Evolutionary conservation across 2,329 filamentous ascomycete species (phyloP).

Genomic region (Xylariaceae sp.): DNA sequence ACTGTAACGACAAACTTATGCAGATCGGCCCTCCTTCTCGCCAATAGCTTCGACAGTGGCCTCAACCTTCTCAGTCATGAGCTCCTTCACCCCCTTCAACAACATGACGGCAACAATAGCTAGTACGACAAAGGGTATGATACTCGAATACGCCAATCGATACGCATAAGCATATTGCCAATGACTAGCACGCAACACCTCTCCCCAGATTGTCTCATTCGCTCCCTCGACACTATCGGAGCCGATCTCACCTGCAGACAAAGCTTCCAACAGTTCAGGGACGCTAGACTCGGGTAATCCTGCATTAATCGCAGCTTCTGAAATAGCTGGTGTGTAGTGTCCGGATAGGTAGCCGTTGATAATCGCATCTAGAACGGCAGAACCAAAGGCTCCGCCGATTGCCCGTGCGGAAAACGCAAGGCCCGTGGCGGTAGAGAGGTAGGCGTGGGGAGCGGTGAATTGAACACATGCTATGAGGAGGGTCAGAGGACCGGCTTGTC

Average conservation of each 20-base stretch:
- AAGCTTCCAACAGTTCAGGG: constrained; percentile 35
- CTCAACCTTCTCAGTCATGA: constrained; percentile 53
- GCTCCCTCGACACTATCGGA: constrained; percentile 29
- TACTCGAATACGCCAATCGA: constrained; percentile 45
- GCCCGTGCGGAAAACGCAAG: constrained; percentile 50
- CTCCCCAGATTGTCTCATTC: constrained; percentile 34
- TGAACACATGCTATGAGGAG: constrained; percentile 48
- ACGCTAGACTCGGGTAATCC: constrained; percentile 39
- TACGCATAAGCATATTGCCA: constrained; percentile 46
- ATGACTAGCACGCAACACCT: constrained; percentile 37
- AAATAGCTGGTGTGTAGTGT: constrained; percentile 38
- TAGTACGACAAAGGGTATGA: constrained; percentile 49
- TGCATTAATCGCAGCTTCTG: constrained; percentile 37
- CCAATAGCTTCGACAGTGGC: constrained; percentile 43
- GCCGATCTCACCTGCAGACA: constrained; percentile 32
- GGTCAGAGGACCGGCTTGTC: constrained; percentile 47
- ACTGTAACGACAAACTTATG: neutral
- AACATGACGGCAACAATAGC: constrained; percentile 41
- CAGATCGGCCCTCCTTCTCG: neutral
- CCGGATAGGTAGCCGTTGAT: constrained; percentile 43
- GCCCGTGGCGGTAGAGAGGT: constrained; percentile 49
- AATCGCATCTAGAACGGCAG: constrained; percentile 48
- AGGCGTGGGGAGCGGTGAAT: constrained; percentile 50
- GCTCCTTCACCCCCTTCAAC: constrained; percentile 44
- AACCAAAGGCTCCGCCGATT: constrained; percentile 50